Evolutionary conservation across 176 grass and related monocot genomes (phyloP).

Genomic region (Oryza meyeriana): DNA sequence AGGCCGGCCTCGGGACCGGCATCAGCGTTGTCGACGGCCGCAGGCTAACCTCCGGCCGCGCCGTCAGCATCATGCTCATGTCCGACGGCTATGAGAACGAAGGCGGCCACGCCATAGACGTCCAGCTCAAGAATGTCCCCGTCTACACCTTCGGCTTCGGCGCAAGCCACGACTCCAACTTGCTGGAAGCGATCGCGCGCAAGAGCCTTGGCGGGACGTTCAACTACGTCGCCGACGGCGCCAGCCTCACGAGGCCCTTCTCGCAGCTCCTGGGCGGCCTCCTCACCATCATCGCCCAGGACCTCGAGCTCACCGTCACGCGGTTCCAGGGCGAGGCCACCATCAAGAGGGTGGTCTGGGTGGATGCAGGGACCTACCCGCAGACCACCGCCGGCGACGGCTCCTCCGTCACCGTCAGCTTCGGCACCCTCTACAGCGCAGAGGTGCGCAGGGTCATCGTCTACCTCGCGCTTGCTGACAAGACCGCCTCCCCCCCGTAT

Average conservation of each 20-base stretch:
- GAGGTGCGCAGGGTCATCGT: slow-evolving; percentile 10
- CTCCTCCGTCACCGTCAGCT: slow-evolving; percentile 2
- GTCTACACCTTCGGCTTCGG: slow-evolving; percentile 21
- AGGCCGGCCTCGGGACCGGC: neutral
- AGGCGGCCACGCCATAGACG: neutral
- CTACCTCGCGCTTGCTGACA: neutral
- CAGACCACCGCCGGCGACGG: neutral
- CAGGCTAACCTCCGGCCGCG: neutral
- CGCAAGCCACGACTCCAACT: neutral
- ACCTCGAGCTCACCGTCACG: slow-evolving; percentile 9
- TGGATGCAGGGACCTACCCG: neutral
- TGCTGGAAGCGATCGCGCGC: neutral
- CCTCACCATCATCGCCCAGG: neutral
- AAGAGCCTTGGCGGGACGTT: neutral
- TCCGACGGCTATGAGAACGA: neutral
- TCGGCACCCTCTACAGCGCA: slow-evolving; percentile 5
- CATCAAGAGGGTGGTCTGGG: neutral
- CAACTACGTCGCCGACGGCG: neutral
- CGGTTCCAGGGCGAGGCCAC: neutral
- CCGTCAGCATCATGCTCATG: slow-evolving; percentile 26
- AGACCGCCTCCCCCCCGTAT: neutral
- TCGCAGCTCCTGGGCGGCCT: neutral
- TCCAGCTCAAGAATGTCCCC: neutral
- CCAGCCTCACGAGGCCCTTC: neutral
- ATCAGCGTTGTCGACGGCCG: neutral